A percentile compares a stretch with the other conserved stretches of the same genome.
These are phyloP conservation scores for Saccharomyces hybrid DNA, from an alignment of 1,139 yeast species.

Conservation along the genomic window DNA sequence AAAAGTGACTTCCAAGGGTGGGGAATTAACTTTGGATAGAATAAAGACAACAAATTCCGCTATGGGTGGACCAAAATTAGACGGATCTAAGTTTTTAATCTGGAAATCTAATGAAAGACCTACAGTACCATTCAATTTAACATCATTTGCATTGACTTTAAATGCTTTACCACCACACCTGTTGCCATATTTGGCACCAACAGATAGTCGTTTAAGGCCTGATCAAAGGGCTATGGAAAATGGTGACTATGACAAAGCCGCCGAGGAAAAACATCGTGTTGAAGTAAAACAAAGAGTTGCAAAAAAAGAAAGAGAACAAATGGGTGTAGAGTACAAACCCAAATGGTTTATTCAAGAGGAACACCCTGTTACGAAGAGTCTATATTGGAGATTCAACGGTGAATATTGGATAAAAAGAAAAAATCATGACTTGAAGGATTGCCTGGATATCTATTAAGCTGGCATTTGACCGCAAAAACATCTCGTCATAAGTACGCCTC, in stretches of 20 bases:
- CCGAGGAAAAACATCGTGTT: constrained; percentile 74
- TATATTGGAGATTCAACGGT: constrained; percentile 68
- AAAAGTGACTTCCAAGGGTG: constrained; percentile 34
- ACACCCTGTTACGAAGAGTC: constrained; percentile 79
- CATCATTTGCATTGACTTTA: constrained; percentile 82
- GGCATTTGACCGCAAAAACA: neutral
- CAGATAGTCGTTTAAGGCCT: constrained; percentile 92
- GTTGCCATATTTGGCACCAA: constrained; percentile 66
- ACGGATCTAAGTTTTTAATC: constrained; percentile 57
- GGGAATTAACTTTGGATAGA: constrained; percentile 13
- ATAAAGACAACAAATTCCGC: constrained; percentile 1
- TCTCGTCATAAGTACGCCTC: neutral
- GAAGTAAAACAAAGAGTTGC: constrained; percentile 92
- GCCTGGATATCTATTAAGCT: constrained; percentile 47
- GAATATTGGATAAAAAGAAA: constrained; percentile 72
- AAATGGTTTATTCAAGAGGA: constrained; percentile 61
- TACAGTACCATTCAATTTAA: constrained; percentile 80
- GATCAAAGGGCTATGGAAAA: constrained; percentile 99
- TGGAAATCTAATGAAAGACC: constrained; percentile 91
- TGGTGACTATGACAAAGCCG: constrained; percentile 82
- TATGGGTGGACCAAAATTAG: constrained; percentile 33
- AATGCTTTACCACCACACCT: constrained; percentile 62
- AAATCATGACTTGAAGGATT: constrained; percentile 40
- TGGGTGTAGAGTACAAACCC: constrained; percentile 55
- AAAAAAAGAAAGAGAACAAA: constrained; percentile 55